Conservation (phyloP, 2,329 filamentous ascomycete genomes). For the Huntiella moniliformis region DNA sequence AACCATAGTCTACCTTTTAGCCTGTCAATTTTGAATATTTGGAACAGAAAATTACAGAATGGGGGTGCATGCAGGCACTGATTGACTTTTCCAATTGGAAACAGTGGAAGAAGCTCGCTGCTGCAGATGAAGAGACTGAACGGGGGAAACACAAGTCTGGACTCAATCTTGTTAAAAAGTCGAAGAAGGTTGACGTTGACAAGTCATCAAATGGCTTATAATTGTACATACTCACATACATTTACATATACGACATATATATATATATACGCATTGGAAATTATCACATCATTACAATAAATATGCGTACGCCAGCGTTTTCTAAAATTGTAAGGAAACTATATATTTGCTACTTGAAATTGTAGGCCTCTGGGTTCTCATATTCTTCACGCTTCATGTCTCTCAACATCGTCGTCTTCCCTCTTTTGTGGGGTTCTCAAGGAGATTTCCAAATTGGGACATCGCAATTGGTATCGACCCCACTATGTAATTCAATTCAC, state of each 20-base stretch:
- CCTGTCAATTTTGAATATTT: slow-evolving; percentile 97
- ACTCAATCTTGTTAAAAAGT: slow-evolving; percentile 25
- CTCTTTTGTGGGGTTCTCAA: too few species aligned
- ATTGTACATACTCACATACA: too few species aligned
- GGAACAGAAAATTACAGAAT: slow-evolving; percentile 94
- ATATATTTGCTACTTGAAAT: too few species aligned
- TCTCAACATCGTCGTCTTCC: too few species aligned
- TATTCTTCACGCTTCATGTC: too few species aligned
- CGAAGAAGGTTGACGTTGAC: slow-evolving; percentile 24
- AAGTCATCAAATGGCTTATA: background rate
- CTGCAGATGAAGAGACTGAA: slow-evolving; percentile 17
- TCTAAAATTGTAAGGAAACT: too few species aligned
- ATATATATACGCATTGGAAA: too few species aligned
- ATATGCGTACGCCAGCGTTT: too few species aligned
- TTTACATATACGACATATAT: too few species aligned
- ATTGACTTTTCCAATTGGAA: slow-evolving; percentile 98
- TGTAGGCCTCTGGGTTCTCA: too few species aligned
- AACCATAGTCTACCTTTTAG: slow-evolving; percentile 24
- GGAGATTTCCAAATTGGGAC: too few species aligned
- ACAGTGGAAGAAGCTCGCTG: slow-evolving; percentile 76
- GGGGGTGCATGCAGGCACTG: slow-evolving; percentile 98
- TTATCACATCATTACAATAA: too few species aligned
- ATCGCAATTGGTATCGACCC: background rate
- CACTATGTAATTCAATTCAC: background rate
- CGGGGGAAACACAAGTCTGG: slow-evolving; percentile 18